Evolutionary conservation across 2,329 filamentous ascomycete genomes (phyloP), one percentile per base, ranked within the genome.

Genomic region (Colletotrichum eleusines): DNA sequence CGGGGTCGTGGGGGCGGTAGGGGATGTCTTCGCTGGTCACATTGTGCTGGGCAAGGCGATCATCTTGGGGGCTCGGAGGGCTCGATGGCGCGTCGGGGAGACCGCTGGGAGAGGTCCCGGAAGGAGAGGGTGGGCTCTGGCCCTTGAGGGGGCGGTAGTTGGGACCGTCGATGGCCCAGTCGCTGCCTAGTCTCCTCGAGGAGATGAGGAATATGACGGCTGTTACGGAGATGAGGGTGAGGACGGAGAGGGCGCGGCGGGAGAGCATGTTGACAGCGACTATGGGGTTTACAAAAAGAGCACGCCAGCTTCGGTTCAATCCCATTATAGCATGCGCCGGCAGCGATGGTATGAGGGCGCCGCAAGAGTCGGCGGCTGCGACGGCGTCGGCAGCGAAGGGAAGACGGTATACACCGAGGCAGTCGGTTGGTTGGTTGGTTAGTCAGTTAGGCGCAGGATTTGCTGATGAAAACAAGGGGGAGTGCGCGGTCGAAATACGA

Each of bases 191-290:
- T 20, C 78, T 76, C 33, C 73, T 76, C 28, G 79, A 78, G 3
- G 78, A 77, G 67, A 82, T 60, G 57, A 82, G 74, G 16, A 84
- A 72, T 42, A 78, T 71, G 33, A 77, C 73, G 28, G 78, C 53
- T 44, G 78, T 78, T 35, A 78, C 61, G 20, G 75, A 69, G 18
- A 77, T 69, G 54, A 80, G 71, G 68, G 75, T 35, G 20, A 80
- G 20, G 20, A 78, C 31, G 33, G 75, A 63, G 51, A 78, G 64
- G 31, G 75, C 74, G 63, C 77, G 80, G 40, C 77, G 75, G 7
- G 77, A 76, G 20, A 78, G 66, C 74, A 80, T 78, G 33, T 57
- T 72, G 73, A 70, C 48, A 26, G 54, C 42, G 59, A 54, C 42
- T 28, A 63, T 48, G 1, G 69, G 63, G n/a, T 66, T 74, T 51